phyloP scores from a whole-genome alignment of 2,329 filamentous ascomycete species.

The Magnaporthales sp. region DNA sequence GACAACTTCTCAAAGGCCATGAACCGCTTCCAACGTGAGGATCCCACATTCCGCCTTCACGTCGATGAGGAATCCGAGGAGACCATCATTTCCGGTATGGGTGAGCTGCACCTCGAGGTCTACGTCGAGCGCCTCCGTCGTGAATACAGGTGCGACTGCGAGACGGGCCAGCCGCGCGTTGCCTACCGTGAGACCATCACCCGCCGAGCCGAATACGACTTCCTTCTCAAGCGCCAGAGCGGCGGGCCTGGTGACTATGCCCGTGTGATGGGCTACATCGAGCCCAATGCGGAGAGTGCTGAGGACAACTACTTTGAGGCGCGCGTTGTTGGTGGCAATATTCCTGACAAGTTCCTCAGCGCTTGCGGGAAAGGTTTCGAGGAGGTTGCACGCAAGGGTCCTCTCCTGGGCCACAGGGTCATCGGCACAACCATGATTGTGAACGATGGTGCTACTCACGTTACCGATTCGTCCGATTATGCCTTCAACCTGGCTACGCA shows the following conservation, averaged over 20 bases:
- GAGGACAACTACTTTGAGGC: slow-evolving; percentile 77
- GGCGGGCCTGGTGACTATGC: slow-evolving; percentile 95
- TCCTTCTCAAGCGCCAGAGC: slow-evolving; percentile 87
- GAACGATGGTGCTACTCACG: slow-evolving; percentile 93
- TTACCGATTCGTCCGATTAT: slow-evolving; percentile 95
- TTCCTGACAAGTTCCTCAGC: slow-evolving; percentile 90
- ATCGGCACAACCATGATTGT: slow-evolving; percentile 85
- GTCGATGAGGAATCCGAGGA: slow-evolving; percentile 89
- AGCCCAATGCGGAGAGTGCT: slow-evolving; percentile 61
- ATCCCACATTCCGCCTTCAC: slow-evolving; percentile 92
- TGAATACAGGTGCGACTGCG: slow-evolving; percentile 93
- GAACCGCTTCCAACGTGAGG: slow-evolving; percentile 96
- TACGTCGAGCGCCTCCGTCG: slow-evolving; percentile 95
- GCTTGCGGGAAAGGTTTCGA: slow-evolving; percentile 96
- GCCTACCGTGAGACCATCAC: slow-evolving; percentile 94
- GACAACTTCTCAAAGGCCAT: slow-evolving; percentile 98
- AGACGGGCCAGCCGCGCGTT: slow-evolving; percentile 93
- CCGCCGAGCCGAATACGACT: slow-evolving; percentile 75
- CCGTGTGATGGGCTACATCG: slow-evolving; percentile 83
- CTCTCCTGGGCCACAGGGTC: slow-evolving; percentile 85
- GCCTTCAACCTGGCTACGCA: slow-evolving; percentile 92
- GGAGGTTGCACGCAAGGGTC: slow-evolving; percentile 72
- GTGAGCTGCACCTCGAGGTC: slow-evolving; percentile 91
- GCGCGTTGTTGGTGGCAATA: slow-evolving; percentile 79
- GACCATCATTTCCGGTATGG: slow-evolving; percentile 98